Conservation (phyloP, 2,329 filamentous ascomycete species). For the Hymenoscyphus albidus region DNA sequence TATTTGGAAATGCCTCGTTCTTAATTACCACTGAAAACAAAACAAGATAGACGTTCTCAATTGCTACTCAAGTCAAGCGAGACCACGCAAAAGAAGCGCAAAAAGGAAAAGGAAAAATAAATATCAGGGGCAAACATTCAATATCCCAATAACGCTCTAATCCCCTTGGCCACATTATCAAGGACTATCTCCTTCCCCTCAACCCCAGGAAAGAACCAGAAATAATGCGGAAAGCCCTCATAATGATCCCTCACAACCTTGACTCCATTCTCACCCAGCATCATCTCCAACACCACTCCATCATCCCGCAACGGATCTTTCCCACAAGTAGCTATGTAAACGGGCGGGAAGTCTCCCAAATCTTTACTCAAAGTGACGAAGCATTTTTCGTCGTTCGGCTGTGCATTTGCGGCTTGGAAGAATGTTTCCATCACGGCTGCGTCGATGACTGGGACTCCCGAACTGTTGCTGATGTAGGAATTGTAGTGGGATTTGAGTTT, state of each 20-base stretch:
- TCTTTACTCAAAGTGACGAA: slow-evolving; percentile 20
- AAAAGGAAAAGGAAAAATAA: neutral
- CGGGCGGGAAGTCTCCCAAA: slow-evolving; percentile 22
- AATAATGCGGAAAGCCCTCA: slow-evolving; percentile 35
- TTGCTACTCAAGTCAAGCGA: neutral
- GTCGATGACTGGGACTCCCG: slow-evolving; percentile 24
- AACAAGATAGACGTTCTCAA: neutral
- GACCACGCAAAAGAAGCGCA: neutral
- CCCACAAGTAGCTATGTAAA: slow-evolving; percentile 26
- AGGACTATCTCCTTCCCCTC: slow-evolving; percentile 21
- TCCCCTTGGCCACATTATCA: slow-evolving; percentile 20
- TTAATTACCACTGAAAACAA: too few species aligned
- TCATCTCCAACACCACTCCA: slow-evolving; percentile 30
- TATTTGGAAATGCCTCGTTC: too few species aligned
- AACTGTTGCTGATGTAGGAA: slow-evolving; percentile 22
- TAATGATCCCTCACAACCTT: slow-evolving; percentile 30
- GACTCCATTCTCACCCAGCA: slow-evolving; percentile 30
- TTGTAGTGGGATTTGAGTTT: slow-evolving; percentile 21
- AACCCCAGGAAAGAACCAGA: slow-evolving; percentile 28
- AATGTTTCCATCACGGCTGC: slow-evolving; percentile 21
- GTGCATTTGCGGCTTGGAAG: slow-evolving; percentile 15
- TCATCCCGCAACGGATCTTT: slow-evolving; percentile 35
- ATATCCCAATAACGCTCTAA: slow-evolving; percentile 12
- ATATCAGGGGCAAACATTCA: neutral
- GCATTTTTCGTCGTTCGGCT: slow-evolving; percentile 17